Conservation (phyloP, 495 filamentous ascomycete genomes). For the Aspergillus incahuasiensis region DNA sequence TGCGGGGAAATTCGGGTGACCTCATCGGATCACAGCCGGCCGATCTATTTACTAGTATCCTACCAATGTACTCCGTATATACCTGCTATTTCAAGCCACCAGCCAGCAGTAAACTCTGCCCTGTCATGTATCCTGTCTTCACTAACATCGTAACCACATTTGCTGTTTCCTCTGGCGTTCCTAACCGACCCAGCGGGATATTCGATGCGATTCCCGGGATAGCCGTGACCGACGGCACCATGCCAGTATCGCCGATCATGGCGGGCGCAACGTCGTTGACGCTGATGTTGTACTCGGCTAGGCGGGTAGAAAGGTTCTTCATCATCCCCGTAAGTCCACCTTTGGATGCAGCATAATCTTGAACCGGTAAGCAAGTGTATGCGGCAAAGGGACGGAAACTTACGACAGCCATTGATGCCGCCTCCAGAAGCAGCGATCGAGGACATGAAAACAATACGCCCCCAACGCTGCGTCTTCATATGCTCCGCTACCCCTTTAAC, state of each 20-base stretch:
- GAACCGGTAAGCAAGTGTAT: background rate
- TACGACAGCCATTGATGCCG: slow-evolving; percentile 62
- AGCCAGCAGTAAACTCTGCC: slow-evolving; percentile 53
- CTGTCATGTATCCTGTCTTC: slow-evolving; percentile 66
- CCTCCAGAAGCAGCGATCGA: slow-evolving; percentile 63
- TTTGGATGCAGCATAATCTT: slow-evolving; percentile 65
- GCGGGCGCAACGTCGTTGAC: slow-evolving; percentile 76
- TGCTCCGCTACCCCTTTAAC: slow-evolving; percentile 59
- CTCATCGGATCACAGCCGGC: background rate
- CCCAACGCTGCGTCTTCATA: slow-evolving; percentile 61
- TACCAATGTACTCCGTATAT: too few species aligned
- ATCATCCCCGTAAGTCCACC: slow-evolving; percentile 61
- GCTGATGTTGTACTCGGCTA: slow-evolving; percentile 61
- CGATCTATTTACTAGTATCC: background rate
- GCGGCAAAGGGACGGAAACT: slow-evolving; percentile 12
- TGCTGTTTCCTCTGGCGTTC: slow-evolving; percentile 60
- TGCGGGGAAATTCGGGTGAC: background rate
- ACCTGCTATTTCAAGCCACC: slow-evolving; percentile 49
- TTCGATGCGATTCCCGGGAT: slow-evolving; percentile 48
- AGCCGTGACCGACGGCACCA: slow-evolving; percentile 55
- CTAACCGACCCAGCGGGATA: slow-evolving; percentile 61
- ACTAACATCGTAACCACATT: slow-evolving; percentile 65
- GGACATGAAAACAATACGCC: slow-evolving; percentile 63
- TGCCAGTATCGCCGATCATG: slow-evolving; percentile 65
- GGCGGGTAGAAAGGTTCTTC: slow-evolving; percentile 57